Evolutionary conservation across 164 flowering plant genomes (phyloP), one percentile per base, ranked within the genome.

Genomic region (Aristolochia fimbriata): DNA sequence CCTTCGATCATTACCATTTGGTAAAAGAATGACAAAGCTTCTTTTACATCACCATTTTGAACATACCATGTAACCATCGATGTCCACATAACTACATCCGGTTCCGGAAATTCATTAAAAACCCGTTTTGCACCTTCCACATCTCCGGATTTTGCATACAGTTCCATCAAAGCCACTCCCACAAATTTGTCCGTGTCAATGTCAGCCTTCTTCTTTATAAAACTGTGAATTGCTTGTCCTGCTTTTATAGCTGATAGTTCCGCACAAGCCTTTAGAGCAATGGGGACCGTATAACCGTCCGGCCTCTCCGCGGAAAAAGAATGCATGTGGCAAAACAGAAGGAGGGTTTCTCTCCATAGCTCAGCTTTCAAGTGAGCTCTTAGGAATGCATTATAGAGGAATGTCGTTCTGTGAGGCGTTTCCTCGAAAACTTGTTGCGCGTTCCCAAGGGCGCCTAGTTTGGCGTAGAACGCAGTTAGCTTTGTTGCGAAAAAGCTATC

Each of bases 51-150:
- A 12, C 79, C 74, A 62, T 82, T 82, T 66, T 76, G 73, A 70
- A 77, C 77, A 67, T 73, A 79, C 59, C 81, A 83, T 63, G 81
- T 77, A 45, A 84, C 68, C 74, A 85, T 61, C 2, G 80, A 73
- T 43, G 87, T 82, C 91, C 91, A 85, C 17, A 81, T 19, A 65
- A 81, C 83, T 50, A 70, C 73, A 64, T 83, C 86, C 0, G 86
- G 86, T 24, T 50, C 15, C 6, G 62, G 41, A 62, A 74, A 81
- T 62, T 74, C 80, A 51, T 70, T 55, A 67, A 85, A 85, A 21
- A 80, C 81, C 24, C 68, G 48, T 1, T 62, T 50, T 45, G 84
- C 84, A 49, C 78, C 77, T 27, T 33, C 74, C 74, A 80, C 71
- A 48, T 62, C 37, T 25, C 86, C 87, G 61, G 78, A 79, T 67